Percentiles rank a stretch among this genome's conserved stretches.
These are phyloP conservation scores for Cercophora newfieldiana DNA, from an alignment of 495 filamentous ascomycete species.

Conservation along the genomic window DNA sequence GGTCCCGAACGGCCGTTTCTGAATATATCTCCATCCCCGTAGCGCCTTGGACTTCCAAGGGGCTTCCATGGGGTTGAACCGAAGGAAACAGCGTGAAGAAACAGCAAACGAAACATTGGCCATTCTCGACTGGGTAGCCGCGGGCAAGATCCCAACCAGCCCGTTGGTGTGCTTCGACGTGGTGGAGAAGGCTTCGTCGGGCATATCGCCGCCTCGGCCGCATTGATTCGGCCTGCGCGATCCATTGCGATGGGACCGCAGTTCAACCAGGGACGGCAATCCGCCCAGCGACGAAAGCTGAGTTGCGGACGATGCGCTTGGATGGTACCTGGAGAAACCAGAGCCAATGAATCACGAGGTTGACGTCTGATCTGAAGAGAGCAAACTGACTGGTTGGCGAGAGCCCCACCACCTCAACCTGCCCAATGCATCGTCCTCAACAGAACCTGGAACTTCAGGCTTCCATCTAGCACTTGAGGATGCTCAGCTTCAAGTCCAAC, in stretches of 20 bases:
- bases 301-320: neutral
- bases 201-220: neutral
- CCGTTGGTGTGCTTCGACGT: neutral
- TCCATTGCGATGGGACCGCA: neutral
- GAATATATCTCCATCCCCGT: neutral
- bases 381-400: neutral
- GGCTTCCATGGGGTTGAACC: neutral
- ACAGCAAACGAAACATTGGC: conserved; percentile 13
- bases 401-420: too few species aligned
- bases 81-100: neutral
- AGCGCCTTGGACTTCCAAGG: neutral
- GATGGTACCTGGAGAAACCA: neutral
- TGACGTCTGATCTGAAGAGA: neutral
- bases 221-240: neutral
- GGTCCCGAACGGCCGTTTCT: neutral
- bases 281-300: neutral
- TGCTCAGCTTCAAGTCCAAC: too few species aligned
- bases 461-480: too few species aligned
- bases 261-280: too few species aligned
- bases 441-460: too few species aligned
- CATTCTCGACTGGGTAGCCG: neutral
- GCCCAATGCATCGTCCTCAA: too few species aligned
- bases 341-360: neutral
- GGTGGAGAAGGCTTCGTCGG: neutral
- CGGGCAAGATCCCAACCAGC: neutral